These are phyloP conservation scores for Talaromyces sp. DNA, from an alignment of 2,329 filamentous ascomycete species.

Conservation along the genomic window DNA sequence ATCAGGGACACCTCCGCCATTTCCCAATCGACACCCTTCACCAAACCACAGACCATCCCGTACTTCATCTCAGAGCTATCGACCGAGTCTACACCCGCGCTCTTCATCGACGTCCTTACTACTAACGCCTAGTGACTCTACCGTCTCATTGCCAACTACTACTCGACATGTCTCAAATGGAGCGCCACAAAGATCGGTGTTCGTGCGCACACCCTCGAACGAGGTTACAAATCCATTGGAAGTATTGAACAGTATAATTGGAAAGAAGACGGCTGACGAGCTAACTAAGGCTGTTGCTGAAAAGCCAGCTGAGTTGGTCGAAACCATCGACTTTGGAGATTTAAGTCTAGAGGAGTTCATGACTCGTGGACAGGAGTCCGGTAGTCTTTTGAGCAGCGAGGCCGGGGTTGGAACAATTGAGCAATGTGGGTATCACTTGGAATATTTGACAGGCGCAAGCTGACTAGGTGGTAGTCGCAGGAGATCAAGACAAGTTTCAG, in stretches of 20 bases:
- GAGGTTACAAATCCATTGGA: conserved; percentile 67
- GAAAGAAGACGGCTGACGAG: conserved; percentile 30
- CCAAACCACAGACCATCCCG: conserved; percentile 64
- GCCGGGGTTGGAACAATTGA: conserved; percentile 59
- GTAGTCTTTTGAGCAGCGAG: conserved; percentile 29
- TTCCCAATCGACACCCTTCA: conserved; percentile 67
- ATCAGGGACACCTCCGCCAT: conserved; percentile 59
- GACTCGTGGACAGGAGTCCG: conserved; percentile 31
- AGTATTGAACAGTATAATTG: conserved; percentile 62
- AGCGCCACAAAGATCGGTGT: conserved; percentile 60
- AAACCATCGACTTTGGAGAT: conserved; percentile 73
- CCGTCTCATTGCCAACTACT: conserved; percentile 66
- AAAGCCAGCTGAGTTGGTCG: conserved; percentile 50
- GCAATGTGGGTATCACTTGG: conserved; percentile 60
- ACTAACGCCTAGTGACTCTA: conserved; percentile 69
- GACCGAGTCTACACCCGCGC: conserved; percentile 65
- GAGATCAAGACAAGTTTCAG: conserved; percentile 79
- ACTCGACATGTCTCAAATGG: conserved; percentile 62
- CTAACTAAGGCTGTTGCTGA: conserved; percentile 14
- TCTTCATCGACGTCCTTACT: conserved; percentile 76
- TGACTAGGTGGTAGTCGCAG: conserved; percentile 57
- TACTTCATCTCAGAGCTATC: conserved; percentile 66
- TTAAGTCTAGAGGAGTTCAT: conserved; percentile 73
- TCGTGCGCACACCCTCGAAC: conserved; percentile 46
- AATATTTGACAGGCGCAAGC: background rate